Conservation (phyloP, 2,329 filamentous ascomycete genomes). For the Diaporthe sp. region DNA sequence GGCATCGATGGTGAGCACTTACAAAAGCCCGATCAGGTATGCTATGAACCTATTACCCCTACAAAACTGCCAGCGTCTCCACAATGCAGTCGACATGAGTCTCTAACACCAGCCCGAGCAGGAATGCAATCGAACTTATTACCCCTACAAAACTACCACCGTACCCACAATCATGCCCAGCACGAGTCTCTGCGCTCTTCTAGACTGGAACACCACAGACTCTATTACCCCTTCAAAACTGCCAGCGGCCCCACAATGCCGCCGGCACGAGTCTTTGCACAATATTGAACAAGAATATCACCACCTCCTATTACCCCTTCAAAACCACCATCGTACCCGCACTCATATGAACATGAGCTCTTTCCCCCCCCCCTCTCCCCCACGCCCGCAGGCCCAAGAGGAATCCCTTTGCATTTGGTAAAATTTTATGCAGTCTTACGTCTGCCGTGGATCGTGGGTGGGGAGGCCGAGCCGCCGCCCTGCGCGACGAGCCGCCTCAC, state of each 20-base stretch:
- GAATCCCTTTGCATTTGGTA: background rate
- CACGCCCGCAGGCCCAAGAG: background rate
- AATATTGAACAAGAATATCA: conserved; percentile 1
- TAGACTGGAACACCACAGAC: background rate
- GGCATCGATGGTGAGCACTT: background rate
- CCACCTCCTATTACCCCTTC: conserved; percentile 21
- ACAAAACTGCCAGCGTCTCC: background rate
- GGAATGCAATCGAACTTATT: conserved; percentile 1
- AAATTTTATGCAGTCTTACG: background rate
- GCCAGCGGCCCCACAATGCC: background rate
- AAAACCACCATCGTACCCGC: background rate
- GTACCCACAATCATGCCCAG: background rate
- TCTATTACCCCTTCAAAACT: conserved; percentile 26
- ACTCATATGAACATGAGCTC: background rate
- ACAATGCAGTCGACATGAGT: conserved; percentile 2
- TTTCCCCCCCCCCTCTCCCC: background rate
- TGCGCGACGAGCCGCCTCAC: background rate
- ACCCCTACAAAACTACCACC: conserved; percentile 12
- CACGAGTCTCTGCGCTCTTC: background rate
- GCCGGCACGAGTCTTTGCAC: conserved; percentile 2
- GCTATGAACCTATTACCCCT: conserved; percentile 13
- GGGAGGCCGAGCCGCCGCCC: background rate
- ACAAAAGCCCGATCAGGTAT: background rate
- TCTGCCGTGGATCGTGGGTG: conserved; percentile 6
- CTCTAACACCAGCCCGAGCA: background rate